These are phyloP conservation scores for Cryptosporidium canis DNA, from an alignment of 169 alveolate species.

Conservation along the genomic window DNA sequence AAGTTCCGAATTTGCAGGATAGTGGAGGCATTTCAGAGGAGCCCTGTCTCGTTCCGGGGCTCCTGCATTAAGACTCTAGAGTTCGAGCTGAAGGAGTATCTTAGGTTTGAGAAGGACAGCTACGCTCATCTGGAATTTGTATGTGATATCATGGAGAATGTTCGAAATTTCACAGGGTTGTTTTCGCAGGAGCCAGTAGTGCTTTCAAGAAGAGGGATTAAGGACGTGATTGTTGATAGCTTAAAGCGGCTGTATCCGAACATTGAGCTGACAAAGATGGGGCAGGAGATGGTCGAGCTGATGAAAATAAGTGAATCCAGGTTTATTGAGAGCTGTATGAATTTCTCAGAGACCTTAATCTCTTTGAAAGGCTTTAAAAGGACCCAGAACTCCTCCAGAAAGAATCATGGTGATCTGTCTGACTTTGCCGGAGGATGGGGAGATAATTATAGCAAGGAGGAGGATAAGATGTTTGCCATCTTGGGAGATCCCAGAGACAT, in stretches of 20 bases:
- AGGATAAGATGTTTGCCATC: not conserved
- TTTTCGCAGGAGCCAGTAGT: not conserved
- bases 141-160: not conserved
- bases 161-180: not conserved
- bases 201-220: not conserved
- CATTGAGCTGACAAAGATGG: not conserved
- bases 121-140: not conserved
- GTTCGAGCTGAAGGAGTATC: not conserved
- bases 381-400: not conserved
- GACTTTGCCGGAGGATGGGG: not conserved
- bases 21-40: not conserved
- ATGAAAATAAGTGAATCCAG: not conserved
- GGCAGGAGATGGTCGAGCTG: not conserved
- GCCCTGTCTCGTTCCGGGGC: not conserved
- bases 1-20: not conserved
- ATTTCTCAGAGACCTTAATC: constrained; percentile 24
- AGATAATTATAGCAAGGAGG: not conserved
- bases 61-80: not conserved
- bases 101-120: not conserved
- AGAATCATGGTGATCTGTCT: not conserved
- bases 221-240: not conserved
- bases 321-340: constrained; percentile 57
- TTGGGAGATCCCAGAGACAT: not conserved
- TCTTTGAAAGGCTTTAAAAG: not conserved
- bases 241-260: not conserved